Percentiles rank a stretch among this genome's conserved stretches.
Evolutionary conservation across 495 filamentous ascomycete genomes (phyloP).

Genomic region (Penicillium canescens): DNA sequence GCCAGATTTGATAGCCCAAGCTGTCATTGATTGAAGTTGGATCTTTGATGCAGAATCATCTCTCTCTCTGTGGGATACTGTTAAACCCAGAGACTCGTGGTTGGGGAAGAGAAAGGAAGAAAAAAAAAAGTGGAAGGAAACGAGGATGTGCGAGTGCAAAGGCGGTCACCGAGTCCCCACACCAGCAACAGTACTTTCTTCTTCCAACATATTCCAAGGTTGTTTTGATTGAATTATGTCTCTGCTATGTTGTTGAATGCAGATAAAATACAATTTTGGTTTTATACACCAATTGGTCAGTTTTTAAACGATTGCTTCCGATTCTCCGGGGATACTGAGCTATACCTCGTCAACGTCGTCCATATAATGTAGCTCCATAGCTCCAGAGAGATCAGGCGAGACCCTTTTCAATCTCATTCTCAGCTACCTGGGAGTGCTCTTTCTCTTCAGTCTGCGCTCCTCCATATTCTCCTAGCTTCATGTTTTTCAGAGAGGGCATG

Average conservation of each 20-base stretch:
- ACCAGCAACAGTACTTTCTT: not conserved
- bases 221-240: too few relatives aligned
- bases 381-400: not conserved
- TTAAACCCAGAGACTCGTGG: not conserved
- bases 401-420: not conserved
- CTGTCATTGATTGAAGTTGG: slow-evolving; percentile 29
- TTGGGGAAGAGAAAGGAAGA: slow-evolving; percentile 1
- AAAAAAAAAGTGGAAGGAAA: slow-evolving; percentile 12
- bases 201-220: not conserved
- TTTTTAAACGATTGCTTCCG: too few relatives aligned
- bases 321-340: too few relatives aligned
- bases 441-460: not conserved
- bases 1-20: slow-evolving; percentile 23
- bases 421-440: not conserved
- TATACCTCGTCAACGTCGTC: too few relatives aligned
- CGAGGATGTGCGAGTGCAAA: slow-evolving; percentile 5
- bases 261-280: too few relatives aligned
- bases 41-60: slow-evolving; percentile 13
- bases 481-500: slow-evolving; percentile 26
- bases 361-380: too few relatives aligned
- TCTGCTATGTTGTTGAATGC: too few relatives aligned
- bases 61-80: slow-evolving; percentile 1
- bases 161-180: slow-evolving; percentile 11
- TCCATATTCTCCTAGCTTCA: slow-evolving; percentile 15
- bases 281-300: too few relatives aligned